Base-by-base conservation (phyloP, 2,329 filamentous ascomycete genomes). In the Corynespora cassiicola region DNA sequence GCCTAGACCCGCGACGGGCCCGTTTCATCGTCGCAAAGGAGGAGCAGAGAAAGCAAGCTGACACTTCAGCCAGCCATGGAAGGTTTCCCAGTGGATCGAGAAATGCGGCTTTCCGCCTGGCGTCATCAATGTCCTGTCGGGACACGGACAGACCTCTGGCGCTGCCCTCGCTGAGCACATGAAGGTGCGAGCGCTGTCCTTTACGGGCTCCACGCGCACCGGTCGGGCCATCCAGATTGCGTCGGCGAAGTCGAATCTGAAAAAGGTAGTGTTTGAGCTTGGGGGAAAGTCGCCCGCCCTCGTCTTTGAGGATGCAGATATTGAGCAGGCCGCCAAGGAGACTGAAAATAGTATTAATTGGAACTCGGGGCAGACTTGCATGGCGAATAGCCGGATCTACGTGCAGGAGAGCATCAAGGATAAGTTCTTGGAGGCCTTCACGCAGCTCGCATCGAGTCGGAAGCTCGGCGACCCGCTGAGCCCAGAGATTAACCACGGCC, bases 261-360 rank as follows among this genome's bases (percentile, higher is more conserved):
- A 92, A 78, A 85, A 88, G 56, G 86, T 90, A 16, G 87, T 92
- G 72, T 88, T 88, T 64, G 91, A 92, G 70, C 75, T 92, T 41
- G 88, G 88, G 22, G 88, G 88, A 58, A 92, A 92, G 78, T 91
- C 90, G 74, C 88, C 91, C 62, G 87, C 87, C 11, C 84, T 86
- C 26, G 82, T 91, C 17, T 80, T 91, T 56, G 87, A 91, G 64
- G 88, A 88, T 29, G 88, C 88, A 16, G 89, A 81, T 51, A 73
- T 91, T 17, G 77, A 91, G 17, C 88, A 90, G 60, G 88, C 88
- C 30, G 80, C 87, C 39, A 85, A 44, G 25, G 51, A 69, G 43
- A 62, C 62, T 23, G 57, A 64, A 20, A 65, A 63, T 47, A 79
- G 79, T 42, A 74, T 84, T 26, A 72, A 75, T 40, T 69, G 69